Percentiles rank a stretch among this genome's conserved stretches.
These are phyloP conservation scores for Hygrophorus pudorinus DNA, from an alignment of 768 basidiomycete species.

Conservation along the genomic window DNA sequence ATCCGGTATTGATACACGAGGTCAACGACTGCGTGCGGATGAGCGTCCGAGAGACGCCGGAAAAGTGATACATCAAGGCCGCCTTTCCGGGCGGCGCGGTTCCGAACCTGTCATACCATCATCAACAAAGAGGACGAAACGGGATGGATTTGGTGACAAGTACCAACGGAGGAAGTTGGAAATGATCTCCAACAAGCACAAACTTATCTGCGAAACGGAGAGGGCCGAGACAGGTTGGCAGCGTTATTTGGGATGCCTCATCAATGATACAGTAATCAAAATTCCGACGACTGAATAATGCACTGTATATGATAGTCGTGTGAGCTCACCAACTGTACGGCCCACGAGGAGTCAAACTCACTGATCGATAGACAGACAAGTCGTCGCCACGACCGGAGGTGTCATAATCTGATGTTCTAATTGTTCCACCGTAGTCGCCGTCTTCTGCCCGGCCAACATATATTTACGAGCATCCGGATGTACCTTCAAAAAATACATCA, in stretches of 20 bases:
- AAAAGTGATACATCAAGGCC: constrained; percentile 90
- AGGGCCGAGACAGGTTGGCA: constrained; percentile 93
- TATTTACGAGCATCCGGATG: constrained; percentile 72
- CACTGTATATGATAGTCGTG: constrained; percentile 30
- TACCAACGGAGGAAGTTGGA: constrained; percentile 92
- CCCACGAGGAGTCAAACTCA: constrained; percentile 28
- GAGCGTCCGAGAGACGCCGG: constrained; percentile 76
- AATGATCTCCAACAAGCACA: constrained; percentile 94
- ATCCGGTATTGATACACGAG: constrained; percentile 89
- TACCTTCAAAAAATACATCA: constrained; percentile 38
- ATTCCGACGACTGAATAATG: constrained; percentile 71
- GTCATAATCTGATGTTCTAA: constrained; percentile 75
- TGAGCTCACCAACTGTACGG: constrained; percentile 21
- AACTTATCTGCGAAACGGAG: constrained; percentile 85
- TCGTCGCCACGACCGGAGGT: constrained; percentile 93
- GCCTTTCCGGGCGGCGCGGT: constrained; percentile 64
- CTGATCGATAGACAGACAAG: constrained; percentile 92
- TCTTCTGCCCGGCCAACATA: constrained; percentile 48
- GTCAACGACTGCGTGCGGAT: constrained; percentile 79
- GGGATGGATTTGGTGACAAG: constrained; percentile 11
- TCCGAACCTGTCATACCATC: constrained; percentile 54
- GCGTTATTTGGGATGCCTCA: constrained; percentile 94
- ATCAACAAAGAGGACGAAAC: constrained; percentile 1
- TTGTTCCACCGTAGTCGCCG: constrained; percentile 65
- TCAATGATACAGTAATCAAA: constrained; percentile 99